These are phyloP conservation scores for Thielaviopsis euricoi DNA, from an alignment of 2,329 filamentous ascomycete genomes.

Conservation along the genomic window DNA sequence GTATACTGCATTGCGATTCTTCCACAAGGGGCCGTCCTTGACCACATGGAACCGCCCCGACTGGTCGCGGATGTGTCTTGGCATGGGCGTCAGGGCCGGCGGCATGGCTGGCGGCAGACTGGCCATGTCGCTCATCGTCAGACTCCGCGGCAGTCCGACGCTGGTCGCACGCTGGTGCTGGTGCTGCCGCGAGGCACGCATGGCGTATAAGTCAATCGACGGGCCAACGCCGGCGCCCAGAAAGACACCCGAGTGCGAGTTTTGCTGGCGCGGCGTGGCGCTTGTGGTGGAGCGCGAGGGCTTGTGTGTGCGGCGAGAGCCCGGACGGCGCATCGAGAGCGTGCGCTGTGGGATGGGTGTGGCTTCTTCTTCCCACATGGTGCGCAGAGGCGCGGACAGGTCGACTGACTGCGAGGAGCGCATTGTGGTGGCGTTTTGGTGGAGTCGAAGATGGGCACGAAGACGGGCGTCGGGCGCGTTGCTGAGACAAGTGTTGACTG, in stretches of 20 bases:
- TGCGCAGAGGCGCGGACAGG: background rate
- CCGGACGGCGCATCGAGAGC: background rate
- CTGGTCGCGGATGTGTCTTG: constrained; percentile 5
- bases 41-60: constrained; percentile 9
- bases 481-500: background rate
- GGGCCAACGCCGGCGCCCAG: too few species aligned
- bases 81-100: constrained; percentile 3
- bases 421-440: background rate
- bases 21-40: constrained; percentile 1
- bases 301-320: background rate
- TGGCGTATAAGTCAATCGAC: too few species aligned
- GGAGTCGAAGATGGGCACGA: background rate
- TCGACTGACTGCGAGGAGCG: constrained; percentile 6
- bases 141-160: background rate
- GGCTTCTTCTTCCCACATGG: constrained; percentile 7
- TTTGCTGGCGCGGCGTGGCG: too few species aligned
- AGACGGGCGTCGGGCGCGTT: background rate
- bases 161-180: background rate
- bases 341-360: constrained; percentile 4
- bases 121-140: background rate
- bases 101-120: background rate
- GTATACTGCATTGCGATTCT: background rate
- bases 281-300: background rate
- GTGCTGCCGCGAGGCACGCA: background rate
- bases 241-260: too few species aligned